Evolutionary conservation across 768 basidiomycete genomes (phyloP).

Genomic region (Scleroderma citrinum): DNA sequence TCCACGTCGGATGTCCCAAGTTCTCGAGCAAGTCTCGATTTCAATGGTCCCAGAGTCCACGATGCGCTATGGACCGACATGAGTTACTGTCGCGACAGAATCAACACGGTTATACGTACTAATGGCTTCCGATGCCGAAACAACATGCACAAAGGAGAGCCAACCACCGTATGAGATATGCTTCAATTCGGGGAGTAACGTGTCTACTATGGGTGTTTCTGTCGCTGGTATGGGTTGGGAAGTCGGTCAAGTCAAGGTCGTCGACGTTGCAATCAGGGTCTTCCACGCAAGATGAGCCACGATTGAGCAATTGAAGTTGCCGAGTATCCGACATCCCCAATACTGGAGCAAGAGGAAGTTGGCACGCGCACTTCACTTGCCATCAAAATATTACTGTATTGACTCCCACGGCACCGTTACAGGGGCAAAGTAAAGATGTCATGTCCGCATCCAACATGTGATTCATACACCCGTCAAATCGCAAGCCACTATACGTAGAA

Average conservation of each 20-base stretch:
- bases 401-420: neutral
- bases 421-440: neutral
- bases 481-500: conserved; percentile 27
- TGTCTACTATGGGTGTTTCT: conserved; percentile 1
- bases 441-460: neutral
- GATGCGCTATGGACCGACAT: conserved; percentile 42
- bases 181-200: conserved; percentile 24
- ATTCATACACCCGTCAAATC: neutral
- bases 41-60: conserved; percentile 74
- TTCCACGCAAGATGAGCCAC: neutral
- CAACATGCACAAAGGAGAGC: conserved; percentile 70
- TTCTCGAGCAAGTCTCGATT: conserved; percentile 61
- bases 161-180: conserved; percentile 47
- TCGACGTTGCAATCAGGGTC: neutral
- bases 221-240: neutral
- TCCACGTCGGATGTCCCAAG: conserved; percentile 72
- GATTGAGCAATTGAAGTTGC: neutral
- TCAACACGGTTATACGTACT: conserved; percentile 37
- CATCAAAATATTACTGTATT: neutral
- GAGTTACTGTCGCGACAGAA: neutral
- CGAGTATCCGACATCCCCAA: neutral
- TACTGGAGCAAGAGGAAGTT: neutral
- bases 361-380: neutral
- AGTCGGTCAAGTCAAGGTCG: neutral
- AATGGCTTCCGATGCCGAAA: conserved; percentile 72